Evolutionary conservation across 768 basidiomycete species (phyloP), one percentile per base, ranked within the genome.

Genomic region (Suillus decipiens): DNA sequence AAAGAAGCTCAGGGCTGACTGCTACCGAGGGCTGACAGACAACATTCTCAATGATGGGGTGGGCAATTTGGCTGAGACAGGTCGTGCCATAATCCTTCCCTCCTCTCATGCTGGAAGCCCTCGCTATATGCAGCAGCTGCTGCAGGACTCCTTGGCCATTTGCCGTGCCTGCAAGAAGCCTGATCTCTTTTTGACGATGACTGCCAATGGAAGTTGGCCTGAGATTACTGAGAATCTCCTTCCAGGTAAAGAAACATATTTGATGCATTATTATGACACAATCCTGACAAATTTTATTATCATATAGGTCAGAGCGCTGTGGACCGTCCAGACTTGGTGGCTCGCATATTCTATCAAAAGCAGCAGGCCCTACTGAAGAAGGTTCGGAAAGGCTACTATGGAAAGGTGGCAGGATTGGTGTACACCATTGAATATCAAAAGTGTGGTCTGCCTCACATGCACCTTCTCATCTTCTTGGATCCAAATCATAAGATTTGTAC

Each of bases 371-470:
- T 82, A 1, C 22, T 82, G 0, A 61, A 77, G 1, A 71, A 75
- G n/a, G 76, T 86, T 7, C 69, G 72, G 11, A 37, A 77, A 50
- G 77, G 77, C 8, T 71, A 82, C 50, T 78, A 84, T 73, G 85
- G 84, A 0, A 10, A 62, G 1, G 62, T 72, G 5, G 78, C 77
- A 45, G 85, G 80, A 7, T 71, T 76, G 61, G 79, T 86, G 0
- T 83, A 84, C 61, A 80, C 78, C 11, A 84, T 85, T 60, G 83
- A 88, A 65, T 87, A 85, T 67, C 85, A 87, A 67, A 87, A 86
- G 64, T 69, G 80, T 0, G 82, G 83, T 1, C 78, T 87, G 0
- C 84, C 85, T 33, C 84, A 86, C 64, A 79, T 81, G 66, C 86
- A 88, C 68, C 64, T 81, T 14, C 67, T 86, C 1, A 70, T 86